These are phyloP conservation scores for Nicotiana obtusifolia DNA, from an alignment of 257 asterid species.

Conservation along the genomic window DNA sequence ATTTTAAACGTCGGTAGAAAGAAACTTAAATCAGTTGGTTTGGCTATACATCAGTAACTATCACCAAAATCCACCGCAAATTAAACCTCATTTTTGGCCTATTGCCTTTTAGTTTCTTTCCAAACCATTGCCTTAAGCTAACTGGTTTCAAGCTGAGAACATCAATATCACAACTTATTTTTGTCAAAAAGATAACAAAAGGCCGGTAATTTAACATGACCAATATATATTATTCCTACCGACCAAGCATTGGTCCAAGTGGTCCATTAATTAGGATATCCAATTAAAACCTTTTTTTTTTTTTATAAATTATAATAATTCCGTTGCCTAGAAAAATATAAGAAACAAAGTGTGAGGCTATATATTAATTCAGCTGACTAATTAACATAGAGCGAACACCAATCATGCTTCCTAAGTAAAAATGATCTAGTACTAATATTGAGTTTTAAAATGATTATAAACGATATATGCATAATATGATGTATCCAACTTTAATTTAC, in stretches of 20 bases:
- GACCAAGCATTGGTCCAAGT: not conserved
- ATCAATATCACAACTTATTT: not conserved
- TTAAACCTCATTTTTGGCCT: not conserved
- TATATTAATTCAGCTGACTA: no score
- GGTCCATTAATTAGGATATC: not conserved
- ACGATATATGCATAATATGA: no score
- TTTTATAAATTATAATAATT: no score
- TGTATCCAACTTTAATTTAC: no score
- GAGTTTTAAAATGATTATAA: no score
- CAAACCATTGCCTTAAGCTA: not conserved
- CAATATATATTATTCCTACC: not conserved
- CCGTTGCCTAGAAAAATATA: no score
- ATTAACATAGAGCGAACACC: no score
- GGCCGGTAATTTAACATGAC: not conserved
- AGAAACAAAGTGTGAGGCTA: no score
- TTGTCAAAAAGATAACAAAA: not conserved
- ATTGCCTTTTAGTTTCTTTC: no score
- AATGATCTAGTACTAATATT: no score
- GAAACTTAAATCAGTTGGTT: not conserved
- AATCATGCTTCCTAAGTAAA: no score
- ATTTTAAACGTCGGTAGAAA: not conserved
- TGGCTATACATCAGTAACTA: not conserved
- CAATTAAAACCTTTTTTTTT: not conserved
- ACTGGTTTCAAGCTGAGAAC: not conserved
- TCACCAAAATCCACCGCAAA: not conserved